Base-by-base conservation (phyloP, 139 green algal genomes). In the Asterochloris erici region DNA sequence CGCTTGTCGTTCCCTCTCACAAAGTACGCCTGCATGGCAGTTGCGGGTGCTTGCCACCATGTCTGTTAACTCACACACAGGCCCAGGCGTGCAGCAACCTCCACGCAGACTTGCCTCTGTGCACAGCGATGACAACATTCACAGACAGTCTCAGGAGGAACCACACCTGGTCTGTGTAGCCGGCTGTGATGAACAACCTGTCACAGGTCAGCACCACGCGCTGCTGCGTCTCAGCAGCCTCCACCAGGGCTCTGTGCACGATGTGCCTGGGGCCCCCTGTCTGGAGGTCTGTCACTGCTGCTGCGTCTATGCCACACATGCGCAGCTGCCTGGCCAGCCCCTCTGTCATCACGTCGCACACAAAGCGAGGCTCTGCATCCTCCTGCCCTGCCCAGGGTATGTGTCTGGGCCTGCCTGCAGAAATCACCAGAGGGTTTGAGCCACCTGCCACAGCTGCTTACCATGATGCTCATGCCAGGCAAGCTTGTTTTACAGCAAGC, bases 281-380 rank as follows among this genome's bases (percentile, higher is more conserved):
- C 84, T 68, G 47, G 24, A 66, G 28, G 47, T 24, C 19, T 74
- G 66, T 54, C 27, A 79, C 74, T 47, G 74, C 78, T 60, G 82
- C 84, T 12, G 88, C 84, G 73, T 93, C 89, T 21, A 93, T 71
- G 19, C 90, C 90, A 23, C 80, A 90, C 47, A 93, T 38, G 15
- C 90, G 83, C 66, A 93, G 82, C 86, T 91, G 89, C 24, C 86
- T 80, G 15, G 90, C 89, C 62, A 93, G 79, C 0, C 90, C 90
- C 61, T 93, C 81, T 4, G 79, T 77, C 84, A 90, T 93, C 10
- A 85, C 81, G 63, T 92, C 90, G 11, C 74, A 85, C 9, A 91
- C 68, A 73, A 93, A 93, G 29, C 83, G 84, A 1, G 87, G 84
- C 63, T 74, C 63, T 1, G 62, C 66, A 28, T 21, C 19, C 10